phyloP scores from a whole-genome alignment of 1,284 basidiomycete species.

The Tilletia caries region DNA sequence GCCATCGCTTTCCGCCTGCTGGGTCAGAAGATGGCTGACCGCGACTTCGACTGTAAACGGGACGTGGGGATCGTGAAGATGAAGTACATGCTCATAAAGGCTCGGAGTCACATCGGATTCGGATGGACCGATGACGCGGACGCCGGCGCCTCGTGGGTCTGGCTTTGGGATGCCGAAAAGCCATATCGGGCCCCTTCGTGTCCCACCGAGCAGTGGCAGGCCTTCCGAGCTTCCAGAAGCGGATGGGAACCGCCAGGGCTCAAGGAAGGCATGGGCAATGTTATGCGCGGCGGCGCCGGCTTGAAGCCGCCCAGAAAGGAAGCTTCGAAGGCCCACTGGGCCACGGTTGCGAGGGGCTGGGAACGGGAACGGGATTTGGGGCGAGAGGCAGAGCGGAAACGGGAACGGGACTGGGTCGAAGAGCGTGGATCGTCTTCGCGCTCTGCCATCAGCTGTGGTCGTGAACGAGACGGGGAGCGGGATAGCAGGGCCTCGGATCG shows the following conservation, averaged over 20 bases:
- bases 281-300: too few relatives aligned
- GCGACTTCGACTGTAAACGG: neutral
- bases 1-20: neutral
- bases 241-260: neutral
- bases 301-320: neutral
- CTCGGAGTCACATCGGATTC: neutral
- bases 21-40: neutral
- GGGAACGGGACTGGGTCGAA: neutral
- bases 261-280: neutral
- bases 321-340: too few relatives aligned
- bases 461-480: neutral
- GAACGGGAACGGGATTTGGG: neutral
- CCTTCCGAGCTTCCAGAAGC: neutral
- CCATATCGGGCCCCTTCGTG: neutral
- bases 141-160: neutral
- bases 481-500: too few relatives aligned
- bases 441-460: neutral
- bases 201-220: neutral
- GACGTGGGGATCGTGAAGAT: neutral
- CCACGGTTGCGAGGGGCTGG: neutral
- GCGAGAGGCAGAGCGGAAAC: neutral
- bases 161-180: neutral
- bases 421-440: too few relatives aligned
- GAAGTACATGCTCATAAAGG: neutral
- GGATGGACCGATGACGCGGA: neutral